These are phyloP conservation scores for Pisolithus sp. DNA, from an alignment of 768 basidiomycete genomes.

Conservation along the genomic window DNA sequence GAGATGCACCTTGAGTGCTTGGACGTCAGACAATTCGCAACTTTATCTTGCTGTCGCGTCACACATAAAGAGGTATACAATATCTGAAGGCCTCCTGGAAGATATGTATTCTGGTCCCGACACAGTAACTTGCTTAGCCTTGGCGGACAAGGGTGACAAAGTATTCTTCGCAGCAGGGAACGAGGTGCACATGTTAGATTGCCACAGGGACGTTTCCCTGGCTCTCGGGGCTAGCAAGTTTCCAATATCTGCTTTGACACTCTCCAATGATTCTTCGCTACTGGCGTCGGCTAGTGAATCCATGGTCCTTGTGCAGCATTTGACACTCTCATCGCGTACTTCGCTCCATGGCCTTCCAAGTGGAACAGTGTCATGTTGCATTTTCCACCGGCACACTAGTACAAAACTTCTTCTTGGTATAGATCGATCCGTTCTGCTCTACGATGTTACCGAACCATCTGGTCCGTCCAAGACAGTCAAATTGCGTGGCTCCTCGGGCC, in stretches of 20 bases:
- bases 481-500: conserved; percentile 38
- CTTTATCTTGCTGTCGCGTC: conserved; percentile 48
- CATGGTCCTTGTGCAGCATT: conserved; percentile 51
- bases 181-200: conserved; percentile 48
- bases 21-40: conserved; percentile 51
- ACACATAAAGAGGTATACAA: conserved; percentile 48
- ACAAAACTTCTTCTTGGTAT: conserved; percentile 52
- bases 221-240: conserved; percentile 48
- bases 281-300: conserved; percentile 36
- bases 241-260: conserved; percentile 45
- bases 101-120: conserved; percentile 33
- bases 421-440: conserved; percentile 50
- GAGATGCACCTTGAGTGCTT: conserved; percentile 29
- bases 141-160: conserved; percentile 30
- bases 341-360: conserved; percentile 48
- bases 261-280: conserved; percentile 52
- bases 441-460: conserved; percentile 55
- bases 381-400: conserved; percentile 60
- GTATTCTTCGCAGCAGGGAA: conserved; percentile 44
- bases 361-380: conserved; percentile 38
- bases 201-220: conserved; percentile 24
- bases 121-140: conserved; percentile 25
- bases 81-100: conserved; percentile 37
- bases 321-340: conserved; percentile 47
- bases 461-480: conserved; percentile 47